phyloP scores from a whole-genome alignment of 768 basidiomycete genomes.

The Leccinum pellstonianum region DNA sequence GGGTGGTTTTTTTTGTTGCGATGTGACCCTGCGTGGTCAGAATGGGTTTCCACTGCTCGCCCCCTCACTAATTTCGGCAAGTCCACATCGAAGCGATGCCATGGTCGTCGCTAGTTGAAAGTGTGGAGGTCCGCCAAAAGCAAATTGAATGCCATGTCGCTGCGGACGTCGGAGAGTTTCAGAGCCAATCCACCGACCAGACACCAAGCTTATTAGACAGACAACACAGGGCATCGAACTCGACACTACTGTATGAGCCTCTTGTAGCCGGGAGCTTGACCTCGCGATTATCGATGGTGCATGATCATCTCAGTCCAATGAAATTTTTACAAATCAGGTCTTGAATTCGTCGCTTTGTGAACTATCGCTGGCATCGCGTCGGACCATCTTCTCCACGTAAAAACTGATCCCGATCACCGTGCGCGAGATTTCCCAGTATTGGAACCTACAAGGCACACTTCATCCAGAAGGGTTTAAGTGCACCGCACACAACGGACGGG shows the following conservation, averaged over 20 bases:
- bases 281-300: slow-evolving; percentile 21
- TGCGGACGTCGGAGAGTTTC: background rate
- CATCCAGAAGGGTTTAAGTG: slow-evolving; percentile 15
- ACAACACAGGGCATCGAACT: slow-evolving; percentile 1
- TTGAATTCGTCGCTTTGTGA: background rate
- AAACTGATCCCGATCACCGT: slow-evolving; percentile 15
- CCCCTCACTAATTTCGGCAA: background rate
- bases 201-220: background rate
- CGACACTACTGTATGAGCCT: slow-evolving; percentile 2
- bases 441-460: slow-evolving; percentile 14
- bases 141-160: background rate
- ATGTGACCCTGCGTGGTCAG: background rate
- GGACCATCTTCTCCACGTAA: slow-evolving; percentile 26
- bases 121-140: slow-evolving; percentile 3
- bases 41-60: background rate
- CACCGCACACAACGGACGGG: slow-evolving; percentile 15
- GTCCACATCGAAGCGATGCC: background rate
- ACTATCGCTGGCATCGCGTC: slow-evolving; percentile 9
- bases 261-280: slow-evolving; percentile 17
- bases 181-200: slow-evolving; percentile 4
- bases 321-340: slow-evolving; percentile 11
- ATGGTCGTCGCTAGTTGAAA: background rate
- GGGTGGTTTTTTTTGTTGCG: background rate
- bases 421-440: slow-evolving; percentile 9
- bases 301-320: slow-evolving; percentile 11